A percentile compares a stretch with the other conserved stretches of the same genome.
phyloP scores from a whole-genome alignment of 2,329 filamentous ascomycete genomes.

The Monosporascus sp. region DNA sequence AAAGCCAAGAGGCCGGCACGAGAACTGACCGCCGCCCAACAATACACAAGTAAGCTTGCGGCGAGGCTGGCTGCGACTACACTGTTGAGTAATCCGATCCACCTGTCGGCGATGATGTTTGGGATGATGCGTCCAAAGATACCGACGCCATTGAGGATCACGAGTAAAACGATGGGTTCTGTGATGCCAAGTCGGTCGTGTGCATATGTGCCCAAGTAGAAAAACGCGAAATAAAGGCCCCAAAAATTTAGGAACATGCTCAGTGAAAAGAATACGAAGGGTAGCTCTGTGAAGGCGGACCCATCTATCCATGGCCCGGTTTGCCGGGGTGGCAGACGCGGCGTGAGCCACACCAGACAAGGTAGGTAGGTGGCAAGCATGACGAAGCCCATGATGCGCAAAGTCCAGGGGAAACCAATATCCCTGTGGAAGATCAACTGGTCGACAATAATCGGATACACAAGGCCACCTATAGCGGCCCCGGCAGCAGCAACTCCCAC shows the following conservation, averaged over 20 bases:
- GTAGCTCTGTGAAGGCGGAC: constrained; percentile 36
- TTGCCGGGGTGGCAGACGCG: constrained; percentile 35
- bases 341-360: constrained; percentile 33
- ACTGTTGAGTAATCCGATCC: constrained; percentile 46
- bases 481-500: constrained; percentile 18
- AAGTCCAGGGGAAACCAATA: constrained; percentile 53
- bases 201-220: constrained; percentile 30
- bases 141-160: constrained; percentile 51
- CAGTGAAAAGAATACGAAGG: constrained; percentile 28
- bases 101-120: constrained; percentile 41
- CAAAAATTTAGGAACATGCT: constrained; percentile 37
- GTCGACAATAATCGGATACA: constrained; percentile 38
- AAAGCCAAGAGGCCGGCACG: constrained; percentile 21
- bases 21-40: constrained; percentile 23
- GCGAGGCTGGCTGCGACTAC: constrained; percentile 34
- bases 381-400: constrained; percentile 43
- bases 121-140: constrained; percentile 45
- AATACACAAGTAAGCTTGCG: constrained; percentile 21
- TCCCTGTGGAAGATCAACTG: constrained; percentile 36
- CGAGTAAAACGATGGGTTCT: constrained; percentile 37
- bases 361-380: constrained; percentile 35
- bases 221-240: constrained; percentile 37
- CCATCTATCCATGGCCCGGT: constrained; percentile 38
- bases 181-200: constrained; percentile 3
- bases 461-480: constrained; percentile 27